Evolutionary conservation across 345 rosid species (phyloP).

Genomic region (Mallotus nudiflorus): DNA sequence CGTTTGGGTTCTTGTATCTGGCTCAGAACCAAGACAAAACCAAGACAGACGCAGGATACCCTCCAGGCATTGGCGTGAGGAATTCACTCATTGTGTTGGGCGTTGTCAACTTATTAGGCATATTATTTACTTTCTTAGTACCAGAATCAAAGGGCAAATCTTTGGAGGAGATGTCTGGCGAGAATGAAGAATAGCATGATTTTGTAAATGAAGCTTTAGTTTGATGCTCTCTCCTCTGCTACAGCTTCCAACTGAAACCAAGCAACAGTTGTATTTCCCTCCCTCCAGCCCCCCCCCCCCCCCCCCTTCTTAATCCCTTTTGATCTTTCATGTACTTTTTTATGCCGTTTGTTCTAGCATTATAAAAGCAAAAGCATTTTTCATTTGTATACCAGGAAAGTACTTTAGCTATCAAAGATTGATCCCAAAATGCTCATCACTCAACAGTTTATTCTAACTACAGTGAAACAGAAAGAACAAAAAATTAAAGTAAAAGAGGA

Average conservation of each 20-base stretch:
- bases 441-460: neutral
- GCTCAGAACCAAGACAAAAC: constrained; percentile 67
- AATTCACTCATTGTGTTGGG: constrained; percentile 69
- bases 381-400: neutral
- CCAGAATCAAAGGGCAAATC: constrained; percentile 90
- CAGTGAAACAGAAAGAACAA: neutral
- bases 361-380: no score
- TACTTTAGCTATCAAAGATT: neutral
- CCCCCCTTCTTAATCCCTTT: no score
- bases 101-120: constrained; percentile 57
- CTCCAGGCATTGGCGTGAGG: constrained; percentile 81
- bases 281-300: no score
- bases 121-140: constrained; percentile 70
- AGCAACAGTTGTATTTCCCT: neutral
- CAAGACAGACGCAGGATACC: constrained; percentile 84
- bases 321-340: no score
- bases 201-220: neutral
- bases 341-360: no score
- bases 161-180: constrained; percentile 82
- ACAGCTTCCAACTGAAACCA: neutral
- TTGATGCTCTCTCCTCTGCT: neutral
- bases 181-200: constrained; percentile 16
- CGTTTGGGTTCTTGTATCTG: constrained; percentile 79
- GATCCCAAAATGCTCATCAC: neutral
- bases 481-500: neutral